Conservation (phyloP, 352 stramenopile genomes). For the Thraustochytrium aureum region DNA sequence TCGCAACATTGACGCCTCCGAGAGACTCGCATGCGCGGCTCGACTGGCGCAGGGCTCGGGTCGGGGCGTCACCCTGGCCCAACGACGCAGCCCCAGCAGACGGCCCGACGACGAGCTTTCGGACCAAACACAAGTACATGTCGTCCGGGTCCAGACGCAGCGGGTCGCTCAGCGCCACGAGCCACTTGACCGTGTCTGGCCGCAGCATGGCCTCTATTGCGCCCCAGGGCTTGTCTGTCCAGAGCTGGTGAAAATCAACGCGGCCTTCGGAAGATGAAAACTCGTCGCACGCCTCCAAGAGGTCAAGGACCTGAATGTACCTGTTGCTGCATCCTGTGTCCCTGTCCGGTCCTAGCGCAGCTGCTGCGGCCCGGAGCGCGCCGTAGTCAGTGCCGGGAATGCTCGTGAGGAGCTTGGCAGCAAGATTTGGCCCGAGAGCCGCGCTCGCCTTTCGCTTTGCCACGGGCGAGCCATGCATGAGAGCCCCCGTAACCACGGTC, state of each 20-base stretch:
- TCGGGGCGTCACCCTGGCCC: constrained; percentile 1
- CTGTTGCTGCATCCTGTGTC: neutral
- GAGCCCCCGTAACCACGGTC: neutral
- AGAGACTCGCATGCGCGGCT: too few species aligned
- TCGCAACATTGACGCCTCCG: too few species aligned
- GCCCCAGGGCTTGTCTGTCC: constrained; percentile 13
- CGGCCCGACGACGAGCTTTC: constrained; percentile 16
- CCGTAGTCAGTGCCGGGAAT: neutral
- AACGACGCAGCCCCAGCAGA: neutral
- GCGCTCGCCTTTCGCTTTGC: too few species aligned
- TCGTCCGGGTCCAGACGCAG: constrained; percentile 40
- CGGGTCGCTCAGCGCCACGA: constrained; percentile 40
- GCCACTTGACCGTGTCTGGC: constrained; percentile 43
- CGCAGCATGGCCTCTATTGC: constrained; percentile 11
- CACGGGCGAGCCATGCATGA: neutral
- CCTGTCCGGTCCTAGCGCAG: neutral
- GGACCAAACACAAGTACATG: constrained; percentile 43
- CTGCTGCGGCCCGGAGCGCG: neutral
- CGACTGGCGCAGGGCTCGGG: neutral
- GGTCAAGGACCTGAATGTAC: constrained; percentile 47
- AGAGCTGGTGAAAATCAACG: constrained; percentile 36
- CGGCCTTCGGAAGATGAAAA: neutral
- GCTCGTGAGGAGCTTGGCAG: neutral
- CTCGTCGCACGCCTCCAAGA: constrained; percentile 11
- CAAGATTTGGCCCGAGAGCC: too few species aligned